A percentile compares a stretch with the other conserved stretches of the same genome.
Evolutionary conservation across 2,329 filamentous ascomycete genomes (phyloP).

Genomic region (Epichloe brachyelytri): DNA sequence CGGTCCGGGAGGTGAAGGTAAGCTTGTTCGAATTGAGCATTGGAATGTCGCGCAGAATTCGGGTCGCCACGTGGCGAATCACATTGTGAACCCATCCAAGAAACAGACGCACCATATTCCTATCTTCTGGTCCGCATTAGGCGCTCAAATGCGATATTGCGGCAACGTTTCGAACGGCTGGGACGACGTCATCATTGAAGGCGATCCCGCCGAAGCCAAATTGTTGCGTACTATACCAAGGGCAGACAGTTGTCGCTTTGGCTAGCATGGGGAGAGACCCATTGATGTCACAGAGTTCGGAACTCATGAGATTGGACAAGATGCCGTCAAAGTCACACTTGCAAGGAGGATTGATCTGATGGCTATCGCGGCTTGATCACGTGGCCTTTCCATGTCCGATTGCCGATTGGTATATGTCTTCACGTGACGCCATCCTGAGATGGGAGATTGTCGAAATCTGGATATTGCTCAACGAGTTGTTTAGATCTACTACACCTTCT

Average conservation of each 20-base stretch:
- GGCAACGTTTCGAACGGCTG: constrained; percentile 72
- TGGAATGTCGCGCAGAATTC: constrained; percentile 97
- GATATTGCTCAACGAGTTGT: too few relatives aligned
- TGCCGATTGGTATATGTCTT: background rate
- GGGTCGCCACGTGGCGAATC: constrained; percentile 64
- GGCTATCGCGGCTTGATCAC: constrained; percentile 18
- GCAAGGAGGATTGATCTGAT: constrained; percentile 42
- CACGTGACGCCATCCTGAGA: too few relatives aligned
- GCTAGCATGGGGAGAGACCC: constrained; percentile 87
- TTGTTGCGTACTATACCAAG: constrained; percentile 79
- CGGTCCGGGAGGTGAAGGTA: constrained; percentile 70
- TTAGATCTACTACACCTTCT: too few relatives aligned
- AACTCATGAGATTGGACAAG: constrained; percentile 69
- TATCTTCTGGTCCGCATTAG: constrained; percentile 92
- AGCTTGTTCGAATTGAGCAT: constrained; percentile 76
- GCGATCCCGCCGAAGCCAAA: constrained; percentile 61
- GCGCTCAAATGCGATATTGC: constrained; percentile 82
- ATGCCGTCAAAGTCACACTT: constrained; percentile 78
- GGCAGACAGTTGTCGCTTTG: constrained; percentile 77
- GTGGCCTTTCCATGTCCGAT: background rate
- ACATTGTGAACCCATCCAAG: constrained; percentile 53
- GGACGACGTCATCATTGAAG: constrained; percentile 74
- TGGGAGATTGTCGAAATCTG: too few relatives aligned
- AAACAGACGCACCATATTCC: constrained; percentile 68
- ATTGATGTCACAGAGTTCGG: constrained; percentile 66